Evolutionary conservation across 169 alveolate species (phyloP), one percentile per base, ranked within the genome.

Genomic region (Plasmodium gallinaceum): DNA sequence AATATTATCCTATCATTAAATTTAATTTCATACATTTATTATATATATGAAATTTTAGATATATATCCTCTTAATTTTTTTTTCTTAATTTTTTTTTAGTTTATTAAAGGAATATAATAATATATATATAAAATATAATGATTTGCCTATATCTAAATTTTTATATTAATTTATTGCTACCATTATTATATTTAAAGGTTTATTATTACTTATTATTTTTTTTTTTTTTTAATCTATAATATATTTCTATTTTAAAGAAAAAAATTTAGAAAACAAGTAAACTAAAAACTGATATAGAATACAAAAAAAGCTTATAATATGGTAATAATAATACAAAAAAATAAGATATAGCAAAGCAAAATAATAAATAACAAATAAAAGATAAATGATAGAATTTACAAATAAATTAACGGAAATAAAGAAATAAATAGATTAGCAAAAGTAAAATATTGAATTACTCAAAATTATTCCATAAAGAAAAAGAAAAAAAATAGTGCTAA

Each of bases 71-170:
- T 10, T 54, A 16, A 16, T 54, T 54, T 52, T 52, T 52, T 52
- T 52, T 8, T 52, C 9, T 8, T 8, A 16, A 10, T 54, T 54
- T 54, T 54, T 61, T 61, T 61, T 24, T 61, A 7, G 20, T 18
- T 24, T 24, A 61, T 61, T 61, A 22, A 7, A 61, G 16, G 70
- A 61, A 61, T 61, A 37, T 32, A 61, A 22, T 61, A 61, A 22
- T 8, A 61, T 14, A 48, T 14, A 48, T 48, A 48, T 48, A 48
- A 48, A 48, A 9, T 48, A 48, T 14, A 9, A 48, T 9, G 12
- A 10, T 14, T 48, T 48, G 16, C 16, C 20, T 14, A 2, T 14
- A 48, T 14, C 58, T 48, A 10, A 9, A 48, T 48, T 48, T 48
- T 14, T 10, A 1, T 48, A 7, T 48, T 48, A 1, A 48, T 48